Percentiles rank a stretch among this genome's conserved stretches.
Conservation (phyloP, 2,329 filamentous ascomycete genomes). For the Fusarium fracticaudum region DNA sequence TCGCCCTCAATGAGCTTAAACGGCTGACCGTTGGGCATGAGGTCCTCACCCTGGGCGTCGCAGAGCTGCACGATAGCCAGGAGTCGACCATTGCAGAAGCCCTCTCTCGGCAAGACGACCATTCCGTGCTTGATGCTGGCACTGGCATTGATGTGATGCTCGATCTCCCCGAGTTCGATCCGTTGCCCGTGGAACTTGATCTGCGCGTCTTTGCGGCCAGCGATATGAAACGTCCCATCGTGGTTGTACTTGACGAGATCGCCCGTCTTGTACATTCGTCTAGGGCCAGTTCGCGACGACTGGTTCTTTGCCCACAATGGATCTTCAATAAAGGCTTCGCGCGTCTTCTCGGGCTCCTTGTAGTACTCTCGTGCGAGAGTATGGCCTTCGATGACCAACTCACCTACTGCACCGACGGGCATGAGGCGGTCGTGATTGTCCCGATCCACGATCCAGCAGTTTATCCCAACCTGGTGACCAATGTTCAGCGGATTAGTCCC, state of each 20-base stretch:
- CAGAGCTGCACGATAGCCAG: conserved; percentile 23
- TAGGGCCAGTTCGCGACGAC: rapidly evolving
- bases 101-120: conserved; percentile 23
- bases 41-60: conserved; percentile 4
- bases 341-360: conserved; percentile 49
- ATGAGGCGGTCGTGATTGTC: conserved; percentile 41
- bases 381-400: conserved; percentile 49
- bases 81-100: conserved; percentile 26
- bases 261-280: conserved; percentile 37
- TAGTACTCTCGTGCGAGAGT: conserved; percentile 62
- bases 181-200: conserved; percentile 49
- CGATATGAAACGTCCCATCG: conserved; percentile 38
- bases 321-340: conserved; percentile 41
- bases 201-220: conserved; percentile 44
- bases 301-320: conserved; percentile 21
- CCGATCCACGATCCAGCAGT: conserved; percentile 43
- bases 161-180: conserved; percentile 47
- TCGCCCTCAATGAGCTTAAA: conserved; percentile 19
- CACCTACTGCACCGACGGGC: conserved; percentile 46
- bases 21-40: conserved; percentile 2
- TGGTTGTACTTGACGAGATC: conserved; percentile 42
- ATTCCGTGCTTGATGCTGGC: conserved; percentile 36
- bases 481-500: conserved; percentile 37
- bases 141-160: conserved; percentile 40
- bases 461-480: conserved; percentile 24